Evolutionary conservation across 148 eudicot species (phyloP), one percentile per base, ranked within the genome.

Genomic region (Persicaria maculosa): DNA sequence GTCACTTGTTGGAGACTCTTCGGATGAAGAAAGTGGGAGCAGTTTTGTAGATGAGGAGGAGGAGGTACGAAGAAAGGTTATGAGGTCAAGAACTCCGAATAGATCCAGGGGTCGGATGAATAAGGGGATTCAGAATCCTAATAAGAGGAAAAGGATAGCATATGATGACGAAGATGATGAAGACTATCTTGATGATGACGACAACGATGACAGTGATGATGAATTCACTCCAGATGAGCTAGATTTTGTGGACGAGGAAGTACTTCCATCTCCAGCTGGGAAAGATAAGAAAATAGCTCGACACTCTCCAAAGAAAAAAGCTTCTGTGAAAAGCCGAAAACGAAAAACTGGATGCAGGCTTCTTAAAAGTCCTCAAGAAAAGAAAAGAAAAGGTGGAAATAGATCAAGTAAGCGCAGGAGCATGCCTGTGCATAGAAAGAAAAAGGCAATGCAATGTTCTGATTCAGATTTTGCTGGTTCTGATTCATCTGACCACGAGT

Each of bases 381-480:
- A 79, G 79, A 83, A 76, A 77, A 81, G 47, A 57, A 72, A 68
- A 54, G 83, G 72, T 53, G 75, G 77, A 46, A 71, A 72, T 65
- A 80, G 79, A 74, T 67, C 54, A 40, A 65, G 47, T 40, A 78
- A 65, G 45, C 19, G 72, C 75, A 82, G 79, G 81, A 82, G 80
- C 73, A 82, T 62, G 67, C 62, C 82, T 43, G 72, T 55, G 48
- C 76, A 45, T 72, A 70, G 81, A 31, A 91, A 81, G 85, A 92
- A 84, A 80, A 84, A 69, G 74, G 71, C 77, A 75, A 48, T 76
- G 16, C 74, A 44, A 36, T 77, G 79, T 77, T 86, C 93, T 47
- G 97, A 90, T 80, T 86, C 96, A 7, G 98, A 95, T 84, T 80
- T 79, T 74, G 79, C 76, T 67, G 75, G 83, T 59, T 87, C 97